These are phyloP conservation scores for Plasmodium gaboni DNA, from an alignment of 169 alveolate genomes.

Conservation along the genomic window DNA sequence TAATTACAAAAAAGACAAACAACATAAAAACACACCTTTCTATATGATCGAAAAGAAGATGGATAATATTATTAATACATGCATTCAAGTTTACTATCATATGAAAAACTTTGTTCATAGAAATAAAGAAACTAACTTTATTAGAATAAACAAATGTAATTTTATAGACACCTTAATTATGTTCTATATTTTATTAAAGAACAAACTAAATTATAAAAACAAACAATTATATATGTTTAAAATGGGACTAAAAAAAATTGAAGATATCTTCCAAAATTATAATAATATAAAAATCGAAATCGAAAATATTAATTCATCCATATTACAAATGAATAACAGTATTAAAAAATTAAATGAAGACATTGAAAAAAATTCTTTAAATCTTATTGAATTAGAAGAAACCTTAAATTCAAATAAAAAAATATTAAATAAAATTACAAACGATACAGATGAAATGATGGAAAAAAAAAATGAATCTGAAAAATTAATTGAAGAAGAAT, in stretches of 20 bases:
- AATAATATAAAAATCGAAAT: constrained; percentile 51
- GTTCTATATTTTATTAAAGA: constrained; percentile 67
- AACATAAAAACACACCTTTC: constrained; percentile 25
- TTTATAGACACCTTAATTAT: constrained; percentile 40
- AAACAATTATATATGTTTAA: constrained; percentile 64
- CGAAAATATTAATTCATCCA: constrained; percentile 11
- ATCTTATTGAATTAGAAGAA: constrained; percentile 23
- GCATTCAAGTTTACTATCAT: constrained; percentile 62
- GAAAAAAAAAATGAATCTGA: constrained; percentile 70
- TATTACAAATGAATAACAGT: constrained; percentile 7
- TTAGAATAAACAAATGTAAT: constrained; percentile 50
- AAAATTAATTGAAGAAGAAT: constrained; percentile 67
- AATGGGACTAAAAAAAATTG: constrained; percentile 67
- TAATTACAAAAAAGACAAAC: not conserved
- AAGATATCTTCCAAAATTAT: constrained; percentile 49
- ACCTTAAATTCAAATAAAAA: constrained; percentile 26
- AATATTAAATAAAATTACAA: constrained; percentile 26
- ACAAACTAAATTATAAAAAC: constrained; percentile 68
- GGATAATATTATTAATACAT: constrained; percentile 45
- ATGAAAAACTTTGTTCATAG: constrained; percentile 27
- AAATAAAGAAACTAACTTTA: constrained; percentile 11
- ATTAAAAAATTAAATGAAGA: constrained; percentile 17
- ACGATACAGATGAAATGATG: constrained; percentile 63
- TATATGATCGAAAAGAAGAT: constrained; percentile 43
- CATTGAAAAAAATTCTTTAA: constrained; percentile 30